phyloP scores from a whole-genome alignment of 1,284 basidiomycete genomes.

The Megacollybia platyphylla region DNA sequence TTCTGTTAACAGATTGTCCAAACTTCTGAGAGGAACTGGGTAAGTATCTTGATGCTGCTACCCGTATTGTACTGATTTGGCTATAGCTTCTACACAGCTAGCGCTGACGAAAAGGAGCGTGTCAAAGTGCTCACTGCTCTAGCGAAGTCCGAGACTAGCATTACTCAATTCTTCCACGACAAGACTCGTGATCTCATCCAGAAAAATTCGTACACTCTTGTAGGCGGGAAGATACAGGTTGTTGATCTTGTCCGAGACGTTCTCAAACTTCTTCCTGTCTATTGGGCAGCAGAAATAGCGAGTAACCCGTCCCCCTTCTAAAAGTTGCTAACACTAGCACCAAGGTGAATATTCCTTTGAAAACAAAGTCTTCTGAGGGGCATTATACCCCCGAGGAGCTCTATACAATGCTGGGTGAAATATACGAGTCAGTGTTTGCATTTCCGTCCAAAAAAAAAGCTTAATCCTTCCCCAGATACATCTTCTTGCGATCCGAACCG shows the following conservation, averaged over 20 bases:
- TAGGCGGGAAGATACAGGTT: conserved; percentile 28
- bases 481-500: conserved; percentile 62
- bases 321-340: neutral
- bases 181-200: conserved; percentile 46
- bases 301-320: conserved; percentile 12
- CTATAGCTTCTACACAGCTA: conserved; percentile 43
- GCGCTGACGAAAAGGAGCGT: conserved; percentile 27
- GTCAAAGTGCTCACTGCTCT: conserved; percentile 36
- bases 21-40: conserved; percentile 48
- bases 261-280: conserved; percentile 48
- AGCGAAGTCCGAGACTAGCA: conserved; percentile 31
- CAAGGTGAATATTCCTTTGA: neutral
- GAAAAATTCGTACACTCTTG: conserved; percentile 36
- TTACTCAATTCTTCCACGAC: conserved; percentile 43
- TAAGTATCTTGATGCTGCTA: conserved; percentile 14
- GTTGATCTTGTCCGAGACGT: conserved; percentile 66
- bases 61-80: conserved; percentile 17
- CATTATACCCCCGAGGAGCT: neutral
- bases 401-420: neutral
- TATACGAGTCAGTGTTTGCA: neutral
- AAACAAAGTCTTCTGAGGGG: conserved; percentile 1
- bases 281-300: conserved; percentile 64
- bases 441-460: neutral
- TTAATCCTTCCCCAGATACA: conserved; percentile 26
- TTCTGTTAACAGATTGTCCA: conserved; percentile 33